A percentile compares a stretch with the other conserved stretches of the same genome.
These are phyloP conservation scores for Hypoxylon sp. DNA, from an alignment of 2,329 filamentous ascomycete genomes.

Conservation along the genomic window DNA sequence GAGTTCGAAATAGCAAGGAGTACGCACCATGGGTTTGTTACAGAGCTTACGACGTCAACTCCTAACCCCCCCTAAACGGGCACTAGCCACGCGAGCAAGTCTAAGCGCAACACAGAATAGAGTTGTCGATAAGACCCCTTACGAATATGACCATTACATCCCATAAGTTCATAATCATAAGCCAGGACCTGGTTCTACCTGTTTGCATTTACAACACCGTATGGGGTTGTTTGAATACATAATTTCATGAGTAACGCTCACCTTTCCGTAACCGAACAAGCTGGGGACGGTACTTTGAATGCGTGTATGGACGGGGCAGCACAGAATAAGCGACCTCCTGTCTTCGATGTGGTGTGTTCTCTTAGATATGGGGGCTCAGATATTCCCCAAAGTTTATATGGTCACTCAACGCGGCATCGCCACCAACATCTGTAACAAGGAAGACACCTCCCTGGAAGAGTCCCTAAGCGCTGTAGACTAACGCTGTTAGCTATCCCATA, in stretches of 20 bases:
- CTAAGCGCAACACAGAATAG: neutral
- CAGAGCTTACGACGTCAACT: neutral
- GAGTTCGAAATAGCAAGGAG: neutral
- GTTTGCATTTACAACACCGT: too few relatives aligned
- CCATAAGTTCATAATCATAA: neutral
- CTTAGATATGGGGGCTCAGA: constrained; percentile 1
- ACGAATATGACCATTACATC: neutral
- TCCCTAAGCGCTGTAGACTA: neutral
- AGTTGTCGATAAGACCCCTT: neutral
- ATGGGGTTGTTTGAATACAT: neutral
- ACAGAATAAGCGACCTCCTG: neutral
- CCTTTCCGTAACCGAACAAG: neutral
- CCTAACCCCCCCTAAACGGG: neutral
- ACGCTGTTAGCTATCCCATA: neutral
- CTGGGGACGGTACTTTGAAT: neutral
- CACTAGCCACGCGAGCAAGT: constrained; percentile 20
- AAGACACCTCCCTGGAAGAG: neutral
- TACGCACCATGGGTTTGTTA: neutral
- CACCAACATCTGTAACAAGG: neutral
- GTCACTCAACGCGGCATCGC: constrained; percentile 10
- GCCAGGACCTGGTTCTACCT: neutral
- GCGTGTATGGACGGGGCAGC: neutral
- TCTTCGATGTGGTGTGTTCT: neutral
- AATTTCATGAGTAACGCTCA: too few relatives aligned
- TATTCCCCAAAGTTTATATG: constrained; percentile 20